Evolutionary conservation across 805 yeast genomes (phyloP), one percentile per base, ranked within the genome.

Genomic region (Metschnikowia reukaufii): DNA sequence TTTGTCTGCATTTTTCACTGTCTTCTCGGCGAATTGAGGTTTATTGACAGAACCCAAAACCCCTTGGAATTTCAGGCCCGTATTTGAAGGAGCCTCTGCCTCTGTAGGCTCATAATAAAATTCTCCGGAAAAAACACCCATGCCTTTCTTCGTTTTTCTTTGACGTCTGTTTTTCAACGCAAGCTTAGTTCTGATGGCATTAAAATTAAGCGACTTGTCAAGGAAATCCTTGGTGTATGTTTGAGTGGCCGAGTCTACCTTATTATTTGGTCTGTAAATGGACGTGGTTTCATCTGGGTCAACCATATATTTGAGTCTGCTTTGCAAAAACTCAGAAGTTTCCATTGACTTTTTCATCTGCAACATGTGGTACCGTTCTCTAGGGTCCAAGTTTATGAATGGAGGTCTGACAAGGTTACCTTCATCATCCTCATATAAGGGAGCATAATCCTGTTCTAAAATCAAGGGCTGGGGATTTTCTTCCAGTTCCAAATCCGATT

Each of bases 381-480:
- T 49, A 1, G 77, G 77, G 47, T 71, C 76, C 38, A 72, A 60
- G 38, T 69, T 70, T 34, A 73, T 72, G 51, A 73, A 70, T 5
- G 77, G 76, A 0, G 77, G 77, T 38, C 77, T 59, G 3, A 67
- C 71, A 40, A 68, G 51, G 36, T 68, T 65, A 9, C 76, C 76
- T 8, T n/a, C 27, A 6, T 58, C 63, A 47, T 73, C 76, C 10
- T 59, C 53, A 49, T 72, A 71, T 10, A 54, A 29, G 3, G 70
- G 66, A 2, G 70, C 67, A 50, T 61, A 63, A 29, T 65, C 71
- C 32, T 62, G 65, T 34, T 66, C 69, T n/a, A 63, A 50, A 6
- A 60, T 45, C 2, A 58, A 29, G 2, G 63, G 63, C 9, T 36
- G 47, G 43, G 34, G 42, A 16, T 20, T 39, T 6, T 42, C 33